Evolutionary conservation across 106 monocot species (phyloP).

Genomic region (Vanilla planifolia): DNA sequence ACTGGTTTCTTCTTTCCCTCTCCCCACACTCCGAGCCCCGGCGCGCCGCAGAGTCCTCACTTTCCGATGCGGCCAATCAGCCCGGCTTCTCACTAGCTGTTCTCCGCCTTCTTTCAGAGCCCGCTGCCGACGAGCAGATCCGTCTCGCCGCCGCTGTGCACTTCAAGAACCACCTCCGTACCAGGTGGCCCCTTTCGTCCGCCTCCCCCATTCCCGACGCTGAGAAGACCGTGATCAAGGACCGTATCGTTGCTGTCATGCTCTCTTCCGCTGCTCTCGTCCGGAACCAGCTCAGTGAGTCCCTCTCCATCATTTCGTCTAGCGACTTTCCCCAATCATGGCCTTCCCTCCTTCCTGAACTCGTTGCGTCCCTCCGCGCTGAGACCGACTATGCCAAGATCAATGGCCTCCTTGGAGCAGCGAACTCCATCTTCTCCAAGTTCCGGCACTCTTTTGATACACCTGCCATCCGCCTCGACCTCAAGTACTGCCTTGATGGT

Average conservation of each 20-base stretch:
- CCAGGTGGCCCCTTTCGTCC: conserved; percentile 14
- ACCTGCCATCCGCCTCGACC: conserved; percentile 52
- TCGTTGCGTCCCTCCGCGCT: conserved; percentile 51
- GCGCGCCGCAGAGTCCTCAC: conserved; percentile 67
- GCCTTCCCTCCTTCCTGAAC: conserved; percentile 75
- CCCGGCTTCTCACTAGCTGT: conserved; percentile 66
- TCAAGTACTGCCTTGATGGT: conserved; percentile 89
- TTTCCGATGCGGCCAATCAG: conserved; percentile 34
- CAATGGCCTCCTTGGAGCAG: conserved; percentile 68
- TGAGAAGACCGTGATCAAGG: conserved; percentile 67
- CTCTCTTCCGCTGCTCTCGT: conserved; percentile 60
- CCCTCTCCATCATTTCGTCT: conserved; percentile 54
- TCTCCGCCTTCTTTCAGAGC: conserved; percentile 54
- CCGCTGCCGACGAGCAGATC: conserved; percentile 37
- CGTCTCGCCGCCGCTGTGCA: conserved; percentile 57
- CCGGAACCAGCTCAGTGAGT: conserved; percentile 64
- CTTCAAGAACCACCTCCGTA: conserved; percentile 31
- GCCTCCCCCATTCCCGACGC: conserved; percentile 27
- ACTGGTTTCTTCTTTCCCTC: conserved; percentile 68
- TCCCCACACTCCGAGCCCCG: conserved; percentile 67
- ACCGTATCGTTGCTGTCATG: conserved; percentile 51
- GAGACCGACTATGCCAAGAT: conserved; percentile 38
- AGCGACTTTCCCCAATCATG: conserved; percentile 75
- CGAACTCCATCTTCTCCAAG: conserved; percentile 71
- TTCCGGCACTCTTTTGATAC: conserved; percentile 76